These are phyloP conservation scores for Wickerhamiella spandovensis DNA, from an alignment of 805 yeast species.

Conservation along the genomic window DNA sequence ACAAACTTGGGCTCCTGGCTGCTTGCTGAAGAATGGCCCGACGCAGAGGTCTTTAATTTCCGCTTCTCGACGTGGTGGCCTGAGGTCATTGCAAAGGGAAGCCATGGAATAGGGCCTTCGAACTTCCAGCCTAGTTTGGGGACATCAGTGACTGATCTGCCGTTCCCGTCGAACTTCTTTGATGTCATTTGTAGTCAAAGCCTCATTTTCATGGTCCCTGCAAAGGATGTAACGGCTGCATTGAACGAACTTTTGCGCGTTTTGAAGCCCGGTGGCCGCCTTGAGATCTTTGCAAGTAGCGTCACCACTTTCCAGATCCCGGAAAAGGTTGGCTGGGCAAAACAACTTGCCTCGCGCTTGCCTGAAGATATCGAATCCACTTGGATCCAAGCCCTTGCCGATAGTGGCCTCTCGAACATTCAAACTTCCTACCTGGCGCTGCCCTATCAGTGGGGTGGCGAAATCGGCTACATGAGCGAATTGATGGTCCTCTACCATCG, in stretches of 20 bases:
- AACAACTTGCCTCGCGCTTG: neutral
- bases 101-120: neutral
- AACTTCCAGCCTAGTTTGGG: neutral
- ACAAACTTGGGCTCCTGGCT: neutral
- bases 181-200: neutral
- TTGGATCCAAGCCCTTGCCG: neutral
- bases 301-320: neutral
- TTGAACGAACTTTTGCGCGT: neutral
- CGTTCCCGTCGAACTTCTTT: neutral
- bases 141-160: neutral
- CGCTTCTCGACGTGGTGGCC: neutral
- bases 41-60: neutral
- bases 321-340: neutral
- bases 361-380: neutral
- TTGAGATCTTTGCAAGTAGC: neutral
- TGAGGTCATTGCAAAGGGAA: neutral
- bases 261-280: neutral
- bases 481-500: neutral
- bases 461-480: neutral
- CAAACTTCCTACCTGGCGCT: neutral
- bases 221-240: neutral
- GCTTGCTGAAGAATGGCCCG: neutral
- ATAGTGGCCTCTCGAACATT: neutral
- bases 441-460: neutral
- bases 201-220: neutral